These are phyloP conservation scores for Nymphaea colorata DNA, from an alignment of 164 flowering plant species.

Conservation along the genomic window DNA sequence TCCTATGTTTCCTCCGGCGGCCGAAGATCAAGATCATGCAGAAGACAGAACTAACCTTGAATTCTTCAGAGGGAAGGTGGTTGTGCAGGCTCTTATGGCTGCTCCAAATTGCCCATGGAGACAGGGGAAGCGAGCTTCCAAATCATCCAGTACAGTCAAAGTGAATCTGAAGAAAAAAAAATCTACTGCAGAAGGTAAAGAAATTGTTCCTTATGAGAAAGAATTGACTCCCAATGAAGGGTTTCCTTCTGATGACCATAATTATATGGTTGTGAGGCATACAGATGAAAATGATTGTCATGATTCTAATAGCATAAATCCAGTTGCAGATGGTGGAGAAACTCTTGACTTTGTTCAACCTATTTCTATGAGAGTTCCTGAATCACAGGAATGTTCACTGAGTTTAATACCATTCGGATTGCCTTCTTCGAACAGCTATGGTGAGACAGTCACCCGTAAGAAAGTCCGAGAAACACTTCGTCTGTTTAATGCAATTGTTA, in stretches of 20 bases:
- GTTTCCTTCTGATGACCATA: neutral
- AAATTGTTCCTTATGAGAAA: neutral
- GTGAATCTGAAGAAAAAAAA: conserved; percentile 14
- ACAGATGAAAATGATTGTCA: neutral
- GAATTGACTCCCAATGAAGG: neutral
- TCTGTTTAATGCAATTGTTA: conserved; percentile 40
- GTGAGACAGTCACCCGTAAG: conserved; percentile 19
- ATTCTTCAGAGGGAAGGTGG: conserved; percentile 7
- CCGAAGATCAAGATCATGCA: neutral
- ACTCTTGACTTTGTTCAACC: neutral
- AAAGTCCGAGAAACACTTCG: conserved; percentile 71
- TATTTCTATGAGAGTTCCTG: neutral
- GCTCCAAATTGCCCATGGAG: conserved; percentile 35
- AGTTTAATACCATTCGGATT: conserved; percentile 29
- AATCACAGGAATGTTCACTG: conserved; percentile 8
- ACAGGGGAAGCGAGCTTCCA: conserved; percentile 14
- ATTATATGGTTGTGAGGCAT: neutral
- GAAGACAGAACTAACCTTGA: conserved; percentile 5
- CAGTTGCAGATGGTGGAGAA: neutral
- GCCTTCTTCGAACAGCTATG: conserved; percentile 1
- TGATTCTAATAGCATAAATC: neutral
- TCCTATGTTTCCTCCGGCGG: neutral
- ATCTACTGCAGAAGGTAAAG: neutral
- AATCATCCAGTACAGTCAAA: conserved; percentile 8
- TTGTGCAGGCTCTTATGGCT: conserved; percentile 45